phyloP scores from a whole-genome alignment of 768 basidiomycete species.

The Lactarius hatsudake region DNA sequence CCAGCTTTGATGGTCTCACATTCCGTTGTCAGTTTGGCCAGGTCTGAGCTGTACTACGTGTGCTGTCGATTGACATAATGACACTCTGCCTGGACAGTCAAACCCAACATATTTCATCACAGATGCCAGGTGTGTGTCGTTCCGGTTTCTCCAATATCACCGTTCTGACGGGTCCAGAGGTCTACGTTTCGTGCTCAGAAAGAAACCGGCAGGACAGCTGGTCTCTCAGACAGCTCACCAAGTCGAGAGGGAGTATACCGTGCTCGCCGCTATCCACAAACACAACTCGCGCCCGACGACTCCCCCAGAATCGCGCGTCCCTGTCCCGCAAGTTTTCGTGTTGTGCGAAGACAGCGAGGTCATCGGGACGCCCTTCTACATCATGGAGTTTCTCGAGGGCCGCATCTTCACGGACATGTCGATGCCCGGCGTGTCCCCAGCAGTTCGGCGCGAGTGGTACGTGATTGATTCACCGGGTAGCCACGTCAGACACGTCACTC shows the following conservation, averaged over 20 bases:
- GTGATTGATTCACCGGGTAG: constrained; percentile 28
- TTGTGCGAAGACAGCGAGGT: constrained; percentile 77
- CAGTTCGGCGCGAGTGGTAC: constrained; percentile 71
- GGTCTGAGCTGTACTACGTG: constrained; percentile 43
- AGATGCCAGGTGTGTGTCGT: constrained; percentile 56
- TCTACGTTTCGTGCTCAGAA: constrained; percentile 78
- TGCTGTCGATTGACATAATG: not conserved
- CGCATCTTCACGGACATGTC: constrained; percentile 86
- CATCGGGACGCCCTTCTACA: constrained; percentile 88
- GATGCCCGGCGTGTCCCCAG: constrained; percentile 64
- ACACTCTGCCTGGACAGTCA: constrained; percentile 47
- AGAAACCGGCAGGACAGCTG: constrained; percentile 87
- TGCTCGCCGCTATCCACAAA: constrained; percentile 71
- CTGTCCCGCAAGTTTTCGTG: constrained; percentile 80
- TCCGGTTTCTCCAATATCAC: constrained; percentile 1
- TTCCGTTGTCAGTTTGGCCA: constrained; percentile 69
- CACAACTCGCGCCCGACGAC: constrained; percentile 62
- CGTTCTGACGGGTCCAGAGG: constrained; percentile 33
- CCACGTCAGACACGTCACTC: not conserved
- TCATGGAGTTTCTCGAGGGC: constrained; percentile 95
- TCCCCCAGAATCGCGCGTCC: constrained; percentile 53
- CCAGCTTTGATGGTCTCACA: not conserved
- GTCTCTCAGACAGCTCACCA: constrained; percentile 92
- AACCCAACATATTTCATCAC: constrained; percentile 96
- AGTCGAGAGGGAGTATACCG: constrained; percentile 88